Base-by-base conservation (phyloP, 345 rosid species). In the Stellera chamaejasme region DNA sequence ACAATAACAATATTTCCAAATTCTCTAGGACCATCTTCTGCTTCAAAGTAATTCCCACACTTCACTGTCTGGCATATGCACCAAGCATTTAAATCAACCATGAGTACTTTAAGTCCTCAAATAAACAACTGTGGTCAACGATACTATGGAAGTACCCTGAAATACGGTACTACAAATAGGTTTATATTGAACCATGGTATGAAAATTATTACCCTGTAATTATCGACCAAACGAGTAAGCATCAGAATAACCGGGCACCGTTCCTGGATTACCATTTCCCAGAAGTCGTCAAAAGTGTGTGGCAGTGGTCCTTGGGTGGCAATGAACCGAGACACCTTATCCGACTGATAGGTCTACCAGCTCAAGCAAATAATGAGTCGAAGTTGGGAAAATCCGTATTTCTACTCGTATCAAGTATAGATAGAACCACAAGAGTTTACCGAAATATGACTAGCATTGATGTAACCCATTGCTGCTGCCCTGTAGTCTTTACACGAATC, bases 261-360 rank as follows among this genome's bases (percentile, higher is more conserved):
- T 49, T 66, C 60, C 60, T 89, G 99, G 36, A 89, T 64, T 0
- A 84, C 82, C 99, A 89, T 84, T 82, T 84, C 94, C 99, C 99
- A 93, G 67, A 89, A 87, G 59, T 93, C 97, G 73, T 89, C 96
- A n/a, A 48, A 67, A 36, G 96, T 89, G 48, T 75, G 77, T 6
- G 73, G 79, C 19, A 93, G 41, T 26, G 97, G 99, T 59, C 96
- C 97, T 72, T 93, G 99, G 0, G 97, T 84, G 52, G 97, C 96
- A 66, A 93, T 89, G 66, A 89, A 93, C 73, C 23, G 70, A 66
- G 91, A 79, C 59, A 84, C 27, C n/a, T 54, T 67, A 63, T 82
- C 88, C 6, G 78, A 75, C 0, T 88, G 76, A 45, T 87, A 78
- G 11, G 90, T 68, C 97, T 93, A 68, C 7, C 39, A 32, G 75